Evolutionary conservation across 2,329 filamentous ascomycete genomes (phyloP), one percentile per base, ranked within the genome.

Genomic region (Elsinoe australis): DNA sequence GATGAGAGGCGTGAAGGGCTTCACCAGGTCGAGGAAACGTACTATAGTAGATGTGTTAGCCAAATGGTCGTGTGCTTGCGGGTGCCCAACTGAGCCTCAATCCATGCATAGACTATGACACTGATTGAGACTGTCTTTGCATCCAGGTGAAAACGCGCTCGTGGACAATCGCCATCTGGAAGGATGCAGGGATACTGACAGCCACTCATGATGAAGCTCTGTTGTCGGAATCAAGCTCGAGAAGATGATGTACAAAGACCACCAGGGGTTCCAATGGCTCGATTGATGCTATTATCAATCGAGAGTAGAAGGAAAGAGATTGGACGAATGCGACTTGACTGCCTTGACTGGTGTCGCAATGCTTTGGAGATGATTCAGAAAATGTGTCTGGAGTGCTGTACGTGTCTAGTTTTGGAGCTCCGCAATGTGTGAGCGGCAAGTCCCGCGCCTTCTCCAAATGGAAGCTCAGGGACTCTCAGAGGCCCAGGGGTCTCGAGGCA

Each of bases 21-120:
- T 98, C 76, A 98, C 92, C 70, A 96, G 80, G 74, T 98, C 92
- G 76, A 98, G 90, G 69, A 98, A 98, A 70, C 92, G 89, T 73
- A 98, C 90, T 96, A 58, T 54, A 54, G 36, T 49, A 51, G 10
- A 17, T 17, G 26, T 32, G 17, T 44, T 15, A 44, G 39, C 39
- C 10, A 18, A n/a, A n/a, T n/a, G n/a, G n/a, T n/a, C n/a, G n/a
- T n/a, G n/a, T n/a, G n/a, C n/a, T n/a, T n/a, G n/a, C n/a, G n/a
- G n/a, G n/a, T n/a, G n/a, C n/a, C n/a, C n/a, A n/a, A n/a, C n/a
- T n/a, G n/a, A n/a, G n/a, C n/a, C n/a, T n/a, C n/a, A n/a, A n/a
- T n/a, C n/a, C n/a, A n/a, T n/a, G n/a, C n/a, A n/a, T n/a, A n/a
- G n/a, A n/a, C n/a, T n/a, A n/a, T n/a, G n/a, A n/a, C n/a, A n/a